phyloP scores from a whole-genome alignment of 2,329 filamentous ascomycete genomes.

The Fusarium compactum region DNA sequence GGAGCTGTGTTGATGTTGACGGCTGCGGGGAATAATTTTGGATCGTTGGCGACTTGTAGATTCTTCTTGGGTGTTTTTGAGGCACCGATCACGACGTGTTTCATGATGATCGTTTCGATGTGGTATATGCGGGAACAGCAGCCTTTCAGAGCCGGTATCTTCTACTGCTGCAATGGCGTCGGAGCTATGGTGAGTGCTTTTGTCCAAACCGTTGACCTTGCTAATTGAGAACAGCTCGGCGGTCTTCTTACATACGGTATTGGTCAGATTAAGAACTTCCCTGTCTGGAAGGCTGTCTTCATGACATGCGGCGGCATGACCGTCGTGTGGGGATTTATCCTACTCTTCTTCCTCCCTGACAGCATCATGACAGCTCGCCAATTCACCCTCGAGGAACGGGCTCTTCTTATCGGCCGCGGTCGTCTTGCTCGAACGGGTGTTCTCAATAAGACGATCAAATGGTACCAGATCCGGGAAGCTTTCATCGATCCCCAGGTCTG shows the following conservation, averaged over 20 bases:
- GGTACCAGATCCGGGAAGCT: conserved; percentile 61
- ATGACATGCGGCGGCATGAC: conserved; percentile 62
- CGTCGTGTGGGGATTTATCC: conserved; percentile 59
- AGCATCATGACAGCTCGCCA: conserved; percentile 53
- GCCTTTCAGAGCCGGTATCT: conserved; percentile 58
- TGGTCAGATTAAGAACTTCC: conserved; percentile 60
- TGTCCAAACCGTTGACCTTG: rapidly evolving
- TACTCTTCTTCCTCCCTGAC: conserved; percentile 62
- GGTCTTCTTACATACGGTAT: conserved; percentile 63
- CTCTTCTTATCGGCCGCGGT: conserved; percentile 71
- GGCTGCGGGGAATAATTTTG: conserved; percentile 57
- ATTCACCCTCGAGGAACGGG: conserved; percentile 42
- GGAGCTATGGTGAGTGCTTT: conserved; percentile 47
- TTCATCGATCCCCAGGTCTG: conserved; percentile 64
- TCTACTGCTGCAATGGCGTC: conserved; percentile 56
- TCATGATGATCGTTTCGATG: conserved; percentile 64
- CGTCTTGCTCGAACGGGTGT: conserved; percentile 61
- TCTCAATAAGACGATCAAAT: conserved; percentile 61
- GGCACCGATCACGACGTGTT: conserved; percentile 61
- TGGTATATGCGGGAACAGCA: conserved; percentile 61
- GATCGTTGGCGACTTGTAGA: conserved; percentile 57
- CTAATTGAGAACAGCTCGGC: conserved; percentile 44
- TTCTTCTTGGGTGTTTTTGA: conserved; percentile 62
- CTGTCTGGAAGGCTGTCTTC: conserved; percentile 65
- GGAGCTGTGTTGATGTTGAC: conserved; percentile 57